Evolutionary conservation across 2,329 filamentous ascomycete genomes (phyloP).

Genomic region (Alternaria sp.): DNA sequence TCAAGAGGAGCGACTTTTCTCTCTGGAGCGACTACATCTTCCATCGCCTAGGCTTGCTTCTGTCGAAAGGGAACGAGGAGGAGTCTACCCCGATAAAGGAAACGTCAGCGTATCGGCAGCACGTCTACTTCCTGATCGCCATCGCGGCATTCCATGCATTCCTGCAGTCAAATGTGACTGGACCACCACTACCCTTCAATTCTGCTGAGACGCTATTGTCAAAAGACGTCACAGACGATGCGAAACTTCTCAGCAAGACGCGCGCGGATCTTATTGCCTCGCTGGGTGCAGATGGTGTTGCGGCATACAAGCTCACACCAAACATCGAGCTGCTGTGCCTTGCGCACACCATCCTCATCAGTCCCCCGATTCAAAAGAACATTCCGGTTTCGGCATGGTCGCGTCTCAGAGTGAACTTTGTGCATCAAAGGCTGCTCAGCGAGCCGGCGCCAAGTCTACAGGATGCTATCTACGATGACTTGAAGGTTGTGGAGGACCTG

Average conservation of each 20-base stretch:
- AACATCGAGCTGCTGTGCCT: conserved; percentile 83
- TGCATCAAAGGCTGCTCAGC: conserved; percentile 71
- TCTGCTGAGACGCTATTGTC: conserved; percentile 59
- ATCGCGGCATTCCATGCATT: conserved; percentile 78
- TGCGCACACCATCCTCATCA: conserved; percentile 66
- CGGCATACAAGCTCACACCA: conserved; percentile 83
- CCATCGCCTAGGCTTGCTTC: conserved; percentile 48
- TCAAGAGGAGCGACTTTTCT: conserved; percentile 41
- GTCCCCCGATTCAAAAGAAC: conserved; percentile 55
- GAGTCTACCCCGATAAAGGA: conserved; percentile 30
- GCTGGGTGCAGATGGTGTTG: conserved; percentile 82
- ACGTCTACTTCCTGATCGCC: conserved; percentile 62
- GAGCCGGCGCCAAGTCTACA: conserved; percentile 68
- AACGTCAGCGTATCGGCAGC: conserved; percentile 48
- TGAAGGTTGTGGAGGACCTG: conserved; percentile 61
- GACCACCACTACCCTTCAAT: conserved; percentile 73
- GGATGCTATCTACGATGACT: conserved; percentile 64
- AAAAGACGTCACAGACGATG: conserved; percentile 50
- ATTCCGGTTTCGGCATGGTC: conserved; percentile 63
- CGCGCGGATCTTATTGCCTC: conserved; percentile 68
- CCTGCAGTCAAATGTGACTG: conserved; percentile 85
- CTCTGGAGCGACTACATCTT: conserved; percentile 56
- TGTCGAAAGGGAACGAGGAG: conserved; percentile 41
- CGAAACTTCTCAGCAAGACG: conserved; percentile 42
- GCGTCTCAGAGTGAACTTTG: conserved; percentile 74